Evolutionary conservation across 2,329 filamentous ascomycete genomes (phyloP).

Genomic region (Neopestalotiopsis rosae): DNA sequence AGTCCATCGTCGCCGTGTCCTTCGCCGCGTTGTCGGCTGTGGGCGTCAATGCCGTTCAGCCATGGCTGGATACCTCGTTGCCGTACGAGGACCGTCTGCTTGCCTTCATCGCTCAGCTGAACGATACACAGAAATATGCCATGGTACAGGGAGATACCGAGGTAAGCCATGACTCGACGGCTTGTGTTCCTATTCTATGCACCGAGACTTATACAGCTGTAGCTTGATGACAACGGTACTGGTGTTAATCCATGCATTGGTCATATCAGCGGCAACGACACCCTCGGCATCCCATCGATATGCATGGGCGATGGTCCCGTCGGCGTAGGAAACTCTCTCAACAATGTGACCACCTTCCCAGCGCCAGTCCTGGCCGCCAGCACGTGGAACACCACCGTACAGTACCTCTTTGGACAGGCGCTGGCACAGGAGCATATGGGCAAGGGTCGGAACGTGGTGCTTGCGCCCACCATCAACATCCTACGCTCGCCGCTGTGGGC

Average conservation of each 20-base stretch:
- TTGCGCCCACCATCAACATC: constrained; percentile 4
- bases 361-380: background rate
- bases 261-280: constrained; percentile 14
- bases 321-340: constrained; percentile 7
- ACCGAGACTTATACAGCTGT: background rate
- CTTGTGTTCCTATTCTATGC: background rate
- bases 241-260: constrained; percentile 16
- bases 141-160: constrained; percentile 14
- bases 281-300: constrained; percentile 7
- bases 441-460: background rate
- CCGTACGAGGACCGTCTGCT: constrained; percentile 14
- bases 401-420: constrained; percentile 3
- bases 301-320: constrained; percentile 9
- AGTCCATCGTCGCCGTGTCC: background rate
- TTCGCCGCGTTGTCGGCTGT: background rate
- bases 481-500: constrained; percentile 12
- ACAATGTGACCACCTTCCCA: constrained; percentile 1
- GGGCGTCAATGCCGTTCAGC: background rate
- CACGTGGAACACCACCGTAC: constrained; percentile 8
- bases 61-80: constrained; percentile 9
- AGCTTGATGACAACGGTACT: background rate
- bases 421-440: constrained; percentile 5
- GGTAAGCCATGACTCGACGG: background rate
- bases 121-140: constrained; percentile 13
- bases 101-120: constrained; percentile 7